Conservation (phyloP, 139 green algal species). For the Penium margaritaceum region DNA sequence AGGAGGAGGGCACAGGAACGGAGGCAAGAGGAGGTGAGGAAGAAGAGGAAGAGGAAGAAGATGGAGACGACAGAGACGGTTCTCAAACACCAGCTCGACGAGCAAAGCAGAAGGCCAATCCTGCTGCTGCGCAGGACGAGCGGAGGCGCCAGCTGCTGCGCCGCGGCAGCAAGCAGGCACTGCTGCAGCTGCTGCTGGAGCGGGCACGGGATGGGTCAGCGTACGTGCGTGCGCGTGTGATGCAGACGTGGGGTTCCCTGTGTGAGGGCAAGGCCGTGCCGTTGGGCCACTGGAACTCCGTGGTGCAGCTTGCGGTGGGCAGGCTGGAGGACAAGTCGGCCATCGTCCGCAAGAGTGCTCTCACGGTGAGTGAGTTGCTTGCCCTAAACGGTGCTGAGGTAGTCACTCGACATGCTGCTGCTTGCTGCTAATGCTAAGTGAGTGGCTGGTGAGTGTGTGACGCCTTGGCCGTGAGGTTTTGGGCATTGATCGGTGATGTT, state of each 20-base stretch:
- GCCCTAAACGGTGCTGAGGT: too few species aligned
- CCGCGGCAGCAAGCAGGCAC: slow-evolving; percentile 64
- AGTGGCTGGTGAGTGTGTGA: too few species aligned
- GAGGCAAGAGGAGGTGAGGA: neutral
- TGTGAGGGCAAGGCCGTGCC: slow-evolving; percentile 57
- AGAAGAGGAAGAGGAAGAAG: too few species aligned
- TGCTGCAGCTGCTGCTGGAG: slow-evolving; percentile 68
- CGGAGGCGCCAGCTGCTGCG: slow-evolving; percentile 54
- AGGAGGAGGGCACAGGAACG: slow-evolving; percentile 2
- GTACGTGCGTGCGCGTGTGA: slow-evolving; percentile 57
- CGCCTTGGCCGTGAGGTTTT: too few species aligned
- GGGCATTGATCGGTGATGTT: too few species aligned
- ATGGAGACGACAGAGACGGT: too few species aligned
- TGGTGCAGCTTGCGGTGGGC: slow-evolving; percentile 60
- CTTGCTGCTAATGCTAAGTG: too few species aligned
- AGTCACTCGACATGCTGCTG: too few species aligned
- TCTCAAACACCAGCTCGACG: neutral
- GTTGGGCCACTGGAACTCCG: slow-evolving; percentile 61
- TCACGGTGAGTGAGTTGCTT: slow-evolving; percentile 75
- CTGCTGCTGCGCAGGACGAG: slow-evolving; percentile 61
- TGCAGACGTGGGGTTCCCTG: slow-evolving; percentile 69
- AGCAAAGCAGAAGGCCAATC: neutral
- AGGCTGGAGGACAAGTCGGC: slow-evolving; percentile 75
- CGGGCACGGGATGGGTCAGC: slow-evolving; percentile 59
- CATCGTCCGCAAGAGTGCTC: slow-evolving; percentile 66